A percentile compares a stretch with the other conserved stretches of the same genome.
Evolutionary conservation across 169 alveolate genomes (phyloP).

Genomic region (Plasmodium yoelii): DNA sequence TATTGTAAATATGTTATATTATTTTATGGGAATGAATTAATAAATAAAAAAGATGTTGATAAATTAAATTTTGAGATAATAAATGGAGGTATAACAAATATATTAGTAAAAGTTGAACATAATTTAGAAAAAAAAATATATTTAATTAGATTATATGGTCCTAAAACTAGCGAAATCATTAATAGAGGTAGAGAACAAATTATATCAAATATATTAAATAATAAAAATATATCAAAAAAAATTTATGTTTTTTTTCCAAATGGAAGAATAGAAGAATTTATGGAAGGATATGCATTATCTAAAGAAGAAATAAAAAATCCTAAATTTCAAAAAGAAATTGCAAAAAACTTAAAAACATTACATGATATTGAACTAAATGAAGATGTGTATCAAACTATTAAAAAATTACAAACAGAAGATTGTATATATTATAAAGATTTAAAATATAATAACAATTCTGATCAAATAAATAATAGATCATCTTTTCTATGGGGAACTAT

Average conservation of each 20-base stretch:
- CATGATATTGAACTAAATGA: slow-evolving; percentile 77
- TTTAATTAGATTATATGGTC: slow-evolving; percentile 83
- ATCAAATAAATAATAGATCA: slow-evolving; percentile 34
- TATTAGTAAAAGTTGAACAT: slow-evolving; percentile 79
- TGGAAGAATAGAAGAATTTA: slow-evolving; percentile 86
- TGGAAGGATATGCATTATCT: slow-evolving; percentile 81
- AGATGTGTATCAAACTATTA: slow-evolving; percentile 53
- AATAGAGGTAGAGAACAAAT: slow-evolving; percentile 81
- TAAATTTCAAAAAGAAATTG: slow-evolving; percentile 77
- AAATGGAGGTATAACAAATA: slow-evolving; percentile 84
- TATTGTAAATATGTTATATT: slow-evolving; percentile 68
- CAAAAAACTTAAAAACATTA: slow-evolving; percentile 73
- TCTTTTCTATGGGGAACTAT: slow-evolving; percentile 81
- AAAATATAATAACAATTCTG: background rate
- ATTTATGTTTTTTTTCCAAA: slow-evolving; percentile 80
- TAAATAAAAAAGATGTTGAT: slow-evolving; percentile 21
- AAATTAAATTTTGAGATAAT: slow-evolving; percentile 31
- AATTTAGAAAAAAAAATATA: slow-evolving; percentile 43
- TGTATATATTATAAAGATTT: no score
- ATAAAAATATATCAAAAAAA: slow-evolving; percentile 78
- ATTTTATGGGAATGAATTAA: slow-evolving; percentile 56
- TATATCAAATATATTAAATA: slow-evolving; percentile 77
- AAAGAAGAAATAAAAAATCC: slow-evolving; percentile 77
- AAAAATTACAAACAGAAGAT: slow-evolving; percentile 31
- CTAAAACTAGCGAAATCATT: slow-evolving; percentile 80